Conservation (phyloP, 176 grass and related monocot species). For the Areca catechu region DNA sequence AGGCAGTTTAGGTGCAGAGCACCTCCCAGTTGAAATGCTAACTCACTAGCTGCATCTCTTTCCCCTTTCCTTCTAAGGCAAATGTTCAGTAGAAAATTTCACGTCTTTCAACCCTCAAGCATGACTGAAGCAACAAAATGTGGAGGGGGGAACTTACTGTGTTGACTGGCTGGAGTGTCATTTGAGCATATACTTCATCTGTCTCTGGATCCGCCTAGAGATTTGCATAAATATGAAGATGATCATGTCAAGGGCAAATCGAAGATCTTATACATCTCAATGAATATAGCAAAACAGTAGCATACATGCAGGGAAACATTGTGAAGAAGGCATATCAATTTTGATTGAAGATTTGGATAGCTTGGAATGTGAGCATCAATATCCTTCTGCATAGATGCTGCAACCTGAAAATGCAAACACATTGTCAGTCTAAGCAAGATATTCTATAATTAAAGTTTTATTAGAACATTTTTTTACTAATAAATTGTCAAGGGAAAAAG, state of each 20-base stretch:
- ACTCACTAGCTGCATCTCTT: too few species aligned
- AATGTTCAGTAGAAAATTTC: too few species aligned
- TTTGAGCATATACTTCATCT: constrained; percentile 75
- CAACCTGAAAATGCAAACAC: constrained; percentile 44
- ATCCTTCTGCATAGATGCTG: constrained; percentile 70
- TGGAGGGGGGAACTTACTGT: constrained; percentile 32
- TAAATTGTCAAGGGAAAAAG: too few species aligned
- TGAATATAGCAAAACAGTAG: constrained; percentile 1
- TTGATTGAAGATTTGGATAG: constrained; percentile 72
- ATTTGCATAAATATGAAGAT: constrained; percentile 11
- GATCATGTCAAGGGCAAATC: too few species aligned
- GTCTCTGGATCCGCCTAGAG: constrained; percentile 65
- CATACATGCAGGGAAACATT: constrained; percentile 59
- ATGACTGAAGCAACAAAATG: neutral
- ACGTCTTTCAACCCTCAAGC: too few species aligned
- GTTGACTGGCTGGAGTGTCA: constrained; percentile 69
- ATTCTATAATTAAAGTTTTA: neutral
- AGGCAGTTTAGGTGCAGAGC: too few species aligned
- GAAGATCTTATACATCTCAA: too few species aligned
- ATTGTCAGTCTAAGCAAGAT: neutral
- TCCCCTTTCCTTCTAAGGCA: too few species aligned
- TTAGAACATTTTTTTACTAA: too few species aligned
- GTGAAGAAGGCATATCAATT: constrained; percentile 62
- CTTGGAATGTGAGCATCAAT: constrained; percentile 55
- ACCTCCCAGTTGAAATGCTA: too few species aligned